These are phyloP conservation scores for Hirschfeldia incana DNA, from an alignment of 345 rosid species.

Conservation along the genomic window DNA sequence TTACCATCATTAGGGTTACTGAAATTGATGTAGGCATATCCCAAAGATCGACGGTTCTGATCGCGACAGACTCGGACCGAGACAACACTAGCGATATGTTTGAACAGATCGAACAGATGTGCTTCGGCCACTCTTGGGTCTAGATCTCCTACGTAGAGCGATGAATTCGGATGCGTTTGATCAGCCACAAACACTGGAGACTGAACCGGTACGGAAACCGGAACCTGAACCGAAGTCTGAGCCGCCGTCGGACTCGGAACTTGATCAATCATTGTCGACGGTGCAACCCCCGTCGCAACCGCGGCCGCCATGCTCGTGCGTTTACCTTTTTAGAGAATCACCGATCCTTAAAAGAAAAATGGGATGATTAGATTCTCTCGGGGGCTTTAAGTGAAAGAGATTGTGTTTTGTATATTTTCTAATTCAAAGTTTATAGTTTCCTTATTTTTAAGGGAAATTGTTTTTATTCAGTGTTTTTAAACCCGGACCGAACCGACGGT, in stretches of 20 bases:
- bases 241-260: constrained; percentile 8
- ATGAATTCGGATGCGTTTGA: constrained; percentile 39
- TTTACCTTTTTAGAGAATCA: constrained; percentile 11
- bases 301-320: constrained; percentile 39
- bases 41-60: constrained; percentile 51
- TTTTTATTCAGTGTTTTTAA: background rate
- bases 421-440: background rate
- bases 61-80: constrained; percentile 71
- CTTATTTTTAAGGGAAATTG: background rate
- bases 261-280: constrained; percentile 35
- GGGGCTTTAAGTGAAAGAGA: background rate
- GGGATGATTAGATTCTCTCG: constrained; percentile 6
- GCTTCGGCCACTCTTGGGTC: constrained; percentile 51
- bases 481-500: too few relatives aligned
- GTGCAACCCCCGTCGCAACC: constrained; percentile 38
- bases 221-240: constrained; percentile 21
- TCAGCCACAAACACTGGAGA: constrained; percentile 8
- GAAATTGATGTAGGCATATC: constrained; percentile 73
- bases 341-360: background rate
- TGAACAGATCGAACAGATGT: constrained; percentile 58
- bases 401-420: constrained; percentile 14
- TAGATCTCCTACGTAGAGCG: constrained; percentile 73
- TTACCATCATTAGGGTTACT: constrained; percentile 54
- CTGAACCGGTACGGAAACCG: constrained; percentile 9
- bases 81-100: constrained; percentile 40